Percentiles rank a stretch among this genome's conserved stretches.
Evolutionary conservation across 371 early-diverging fungal species (phyloP).

Genomic region (Mucor mucedo): DNA sequence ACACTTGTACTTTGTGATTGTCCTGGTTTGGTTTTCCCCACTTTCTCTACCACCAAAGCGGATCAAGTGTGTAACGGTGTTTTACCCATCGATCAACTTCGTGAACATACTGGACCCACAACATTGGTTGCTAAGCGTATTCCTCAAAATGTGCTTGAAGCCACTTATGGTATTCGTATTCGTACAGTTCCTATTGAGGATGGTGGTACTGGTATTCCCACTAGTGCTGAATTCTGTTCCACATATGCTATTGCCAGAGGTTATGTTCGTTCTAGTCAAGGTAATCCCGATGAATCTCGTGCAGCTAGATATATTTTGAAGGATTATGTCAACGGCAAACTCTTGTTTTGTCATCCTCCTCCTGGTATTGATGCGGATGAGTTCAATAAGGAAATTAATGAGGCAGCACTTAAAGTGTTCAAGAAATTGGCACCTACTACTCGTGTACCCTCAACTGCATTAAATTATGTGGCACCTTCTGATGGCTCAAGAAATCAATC

Average conservation of each 20-base stretch:
- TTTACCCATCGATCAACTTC: constrained; percentile 97
- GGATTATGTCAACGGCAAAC: constrained; percentile 95
- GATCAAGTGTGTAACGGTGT: constrained; percentile 99
- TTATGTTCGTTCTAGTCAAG: constrained; percentile 87
- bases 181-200: constrained; percentile 79
- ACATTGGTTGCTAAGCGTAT: constrained; percentile 83
- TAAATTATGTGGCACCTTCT: constrained; percentile 62
- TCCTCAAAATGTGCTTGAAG: constrained; percentile 90
- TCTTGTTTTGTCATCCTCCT: constrained; percentile 88
- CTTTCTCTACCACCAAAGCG: constrained; percentile 96
- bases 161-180: constrained; percentile 92
- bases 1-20: constrained; percentile 96
- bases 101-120: constrained; percentile 94
- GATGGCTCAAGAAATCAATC: constrained; percentile 37
- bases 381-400: constrained; percentile 83
- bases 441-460: constrained; percentile 58
- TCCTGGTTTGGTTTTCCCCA: constrained; percentile 99
- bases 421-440: constrained; percentile 59
- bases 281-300: constrained; percentile 97
- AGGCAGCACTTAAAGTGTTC: constrained; percentile 57
- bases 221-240: constrained; percentile 79
- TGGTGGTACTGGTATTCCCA: constrained; percentile 82
- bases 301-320: constrained; percentile 95
- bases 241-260: constrained; percentile 90
- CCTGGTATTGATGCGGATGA: constrained; percentile 59